phyloP scores from a whole-genome alignment of 108 stramenopile species.

The Hondaea fermentalgiana region DNA sequence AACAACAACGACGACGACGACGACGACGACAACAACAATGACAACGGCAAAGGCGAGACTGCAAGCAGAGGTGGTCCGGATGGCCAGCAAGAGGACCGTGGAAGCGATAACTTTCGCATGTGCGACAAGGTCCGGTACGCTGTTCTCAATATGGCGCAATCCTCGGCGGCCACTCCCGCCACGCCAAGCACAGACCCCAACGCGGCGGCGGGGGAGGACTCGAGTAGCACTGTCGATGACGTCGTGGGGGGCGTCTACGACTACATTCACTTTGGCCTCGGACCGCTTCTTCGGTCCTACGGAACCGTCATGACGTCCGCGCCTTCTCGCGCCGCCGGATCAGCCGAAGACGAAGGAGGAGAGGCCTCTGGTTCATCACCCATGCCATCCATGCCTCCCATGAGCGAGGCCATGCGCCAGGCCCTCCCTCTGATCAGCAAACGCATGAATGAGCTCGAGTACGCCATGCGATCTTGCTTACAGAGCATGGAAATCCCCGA shows the following conservation, averaged over 20 bases:
- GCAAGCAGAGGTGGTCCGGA: neutral
- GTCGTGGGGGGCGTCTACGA: neutral
- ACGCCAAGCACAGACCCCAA: neutral
- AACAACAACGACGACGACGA: too few species aligned
- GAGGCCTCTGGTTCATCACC: too few species aligned
- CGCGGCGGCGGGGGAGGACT: neutral
- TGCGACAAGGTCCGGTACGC: slow-evolving; percentile 2
- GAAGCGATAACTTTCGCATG: neutral
- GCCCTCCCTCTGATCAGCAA: neutral
- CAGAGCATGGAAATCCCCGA: slow-evolving; percentile 18
- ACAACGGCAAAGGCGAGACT: neutral
- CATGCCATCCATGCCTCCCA: neutral
- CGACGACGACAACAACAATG: too few species aligned
- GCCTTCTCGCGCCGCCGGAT: neutral
- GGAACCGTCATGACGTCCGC: neutral
- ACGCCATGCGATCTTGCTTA: slow-evolving; percentile 2
- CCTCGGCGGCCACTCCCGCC: neutral
- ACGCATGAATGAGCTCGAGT: neutral
- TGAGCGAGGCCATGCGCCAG: neutral
- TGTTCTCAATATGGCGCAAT: neutral
- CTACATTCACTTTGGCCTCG: neutral
- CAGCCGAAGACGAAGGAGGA: neutral
- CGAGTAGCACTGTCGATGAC: neutral
- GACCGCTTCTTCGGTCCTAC: neutral
- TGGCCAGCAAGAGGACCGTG: neutral